phyloP scores from a whole-genome alignment of 2,329 filamentous ascomycete genomes.

The Xylariaceae sp. region DNA sequence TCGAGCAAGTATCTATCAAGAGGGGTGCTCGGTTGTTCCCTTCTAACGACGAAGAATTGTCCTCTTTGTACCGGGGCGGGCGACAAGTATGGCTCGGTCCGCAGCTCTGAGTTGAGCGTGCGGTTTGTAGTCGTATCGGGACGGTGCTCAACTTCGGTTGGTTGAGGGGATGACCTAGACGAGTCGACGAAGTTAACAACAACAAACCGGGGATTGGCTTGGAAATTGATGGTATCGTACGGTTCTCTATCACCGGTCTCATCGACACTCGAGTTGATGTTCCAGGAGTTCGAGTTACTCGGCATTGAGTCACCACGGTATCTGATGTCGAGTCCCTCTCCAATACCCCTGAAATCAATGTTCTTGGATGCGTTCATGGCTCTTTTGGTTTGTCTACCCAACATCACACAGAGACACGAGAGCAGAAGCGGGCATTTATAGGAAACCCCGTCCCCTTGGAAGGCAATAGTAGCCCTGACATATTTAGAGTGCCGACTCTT shows the following conservation, averaged over 20 bases:
- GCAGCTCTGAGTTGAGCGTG: not conserved
- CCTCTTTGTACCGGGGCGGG: not conserved
- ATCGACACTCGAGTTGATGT: slow-evolving; percentile 19
- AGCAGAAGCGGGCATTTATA: not conserved
- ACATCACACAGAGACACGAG: not conserved
- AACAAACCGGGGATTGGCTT: not conserved
- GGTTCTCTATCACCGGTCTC: slow-evolving; percentile 20
- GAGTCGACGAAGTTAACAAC: slow-evolving; percentile 1
- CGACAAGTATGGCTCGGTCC: not conserved
- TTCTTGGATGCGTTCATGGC: slow-evolving; percentile 20
- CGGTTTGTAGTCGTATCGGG: not conserved
- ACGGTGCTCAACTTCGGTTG: not conserved
- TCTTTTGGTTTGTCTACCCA: not conserved
- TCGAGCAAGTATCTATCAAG: slow-evolving; percentile 22
- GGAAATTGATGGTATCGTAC: not conserved
- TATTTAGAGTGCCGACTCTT: too few species aligned
- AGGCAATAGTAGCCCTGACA: too few species aligned
- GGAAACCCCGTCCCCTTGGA: too few species aligned
- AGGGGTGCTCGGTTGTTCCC: slow-evolving; percentile 8
- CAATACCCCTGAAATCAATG: slow-evolving; percentile 24
- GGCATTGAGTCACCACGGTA: slow-evolving; percentile 18
- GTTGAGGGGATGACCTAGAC: not conserved
- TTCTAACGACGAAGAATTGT: not conserved
- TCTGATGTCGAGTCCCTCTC: slow-evolving; percentile 16
- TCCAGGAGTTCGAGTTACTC: slow-evolving; percentile 17